phyloP scores from a whole-genome alignment of 1,284 basidiomycete genomes.

The Leccinum cinnamomeum region DNA sequence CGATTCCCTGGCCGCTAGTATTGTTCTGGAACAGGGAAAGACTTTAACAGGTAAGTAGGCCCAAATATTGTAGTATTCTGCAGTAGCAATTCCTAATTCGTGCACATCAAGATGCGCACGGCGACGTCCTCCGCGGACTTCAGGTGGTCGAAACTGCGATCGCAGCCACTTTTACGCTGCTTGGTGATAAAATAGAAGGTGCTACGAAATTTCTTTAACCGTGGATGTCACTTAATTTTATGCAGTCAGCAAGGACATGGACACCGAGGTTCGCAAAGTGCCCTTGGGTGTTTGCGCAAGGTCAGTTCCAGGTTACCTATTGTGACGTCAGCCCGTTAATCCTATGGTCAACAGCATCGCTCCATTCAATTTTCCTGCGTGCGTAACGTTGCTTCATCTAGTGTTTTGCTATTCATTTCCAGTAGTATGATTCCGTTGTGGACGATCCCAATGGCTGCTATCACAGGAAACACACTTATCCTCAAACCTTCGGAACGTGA shows the following conservation, averaged over 20 bases:
- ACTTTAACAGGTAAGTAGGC: constrained; percentile 78
- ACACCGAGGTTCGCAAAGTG: constrained; percentile 82
- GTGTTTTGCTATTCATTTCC: constrained; percentile 14
- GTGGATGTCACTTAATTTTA: constrained; percentile 6
- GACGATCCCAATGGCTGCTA: constrained; percentile 87
- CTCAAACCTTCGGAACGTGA: constrained; percentile 97
- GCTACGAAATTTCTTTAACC: background rate
- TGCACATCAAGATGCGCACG: constrained; percentile 73
- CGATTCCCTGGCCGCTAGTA: constrained; percentile 72
- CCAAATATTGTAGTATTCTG: background rate
- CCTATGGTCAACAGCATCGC: constrained; percentile 59
- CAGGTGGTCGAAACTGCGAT: constrained; percentile 93
- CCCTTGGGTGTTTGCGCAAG: constrained; percentile 81
- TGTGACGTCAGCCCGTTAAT: constrained; percentile 6
- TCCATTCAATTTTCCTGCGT: constrained; percentile 95
- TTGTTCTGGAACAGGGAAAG: constrained; percentile 91
- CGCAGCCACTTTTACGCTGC: constrained; percentile 78
- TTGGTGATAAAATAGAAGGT: constrained; percentile 93
- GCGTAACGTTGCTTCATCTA: constrained; percentile 27
- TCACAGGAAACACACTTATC: constrained; percentile 93
- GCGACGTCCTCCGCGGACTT: constrained; percentile 90
- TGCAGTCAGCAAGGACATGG: constrained; percentile 93
- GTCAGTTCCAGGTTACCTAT: constrained; percentile 32
- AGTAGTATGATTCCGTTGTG: constrained; percentile 94
- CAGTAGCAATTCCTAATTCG: constrained; percentile 3